Conservation (phyloP, 331 rosid genomes). For the Prunus yedoensis region DNA sequence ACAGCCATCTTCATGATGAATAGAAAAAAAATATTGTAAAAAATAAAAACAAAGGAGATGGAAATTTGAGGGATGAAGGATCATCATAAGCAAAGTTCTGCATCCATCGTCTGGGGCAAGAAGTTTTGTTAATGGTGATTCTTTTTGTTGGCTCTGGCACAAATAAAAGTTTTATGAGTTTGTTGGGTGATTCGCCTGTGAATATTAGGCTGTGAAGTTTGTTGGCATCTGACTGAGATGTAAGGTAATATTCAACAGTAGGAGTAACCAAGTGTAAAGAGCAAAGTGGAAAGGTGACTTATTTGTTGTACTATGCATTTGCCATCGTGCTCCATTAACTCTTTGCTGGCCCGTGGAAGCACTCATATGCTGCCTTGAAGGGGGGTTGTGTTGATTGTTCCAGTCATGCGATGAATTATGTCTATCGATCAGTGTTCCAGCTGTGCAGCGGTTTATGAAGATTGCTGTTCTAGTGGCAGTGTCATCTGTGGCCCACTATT, state of each 20-base stretch:
- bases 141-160: constrained; percentile 14
- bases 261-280: background rate
- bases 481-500: too few species aligned
- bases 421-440: background rate
- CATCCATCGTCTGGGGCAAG: background rate
- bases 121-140: constrained; percentile 3
- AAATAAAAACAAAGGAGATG: too few species aligned
- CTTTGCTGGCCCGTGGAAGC: constrained; percentile 1
- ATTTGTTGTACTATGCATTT: background rate
- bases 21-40: too few species aligned
- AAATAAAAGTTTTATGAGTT: background rate
- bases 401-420: background rate
- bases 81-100: background rate
- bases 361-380: background rate
- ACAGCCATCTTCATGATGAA: too few species aligned
- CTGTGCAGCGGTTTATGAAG: constrained; percentile 1
- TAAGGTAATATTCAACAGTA: background rate
- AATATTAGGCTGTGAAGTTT: constrained; percentile 5
- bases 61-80: too few species aligned
- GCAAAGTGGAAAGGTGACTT: background rate
- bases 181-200: background rate
- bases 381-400: background rate
- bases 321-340: background rate
- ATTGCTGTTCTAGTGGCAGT: background rate
- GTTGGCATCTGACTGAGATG: background rate